These are phyloP conservation scores for Trametes cubensis DNA, from an alignment of 768 basidiomycete species.

Conservation along the genomic window DNA sequence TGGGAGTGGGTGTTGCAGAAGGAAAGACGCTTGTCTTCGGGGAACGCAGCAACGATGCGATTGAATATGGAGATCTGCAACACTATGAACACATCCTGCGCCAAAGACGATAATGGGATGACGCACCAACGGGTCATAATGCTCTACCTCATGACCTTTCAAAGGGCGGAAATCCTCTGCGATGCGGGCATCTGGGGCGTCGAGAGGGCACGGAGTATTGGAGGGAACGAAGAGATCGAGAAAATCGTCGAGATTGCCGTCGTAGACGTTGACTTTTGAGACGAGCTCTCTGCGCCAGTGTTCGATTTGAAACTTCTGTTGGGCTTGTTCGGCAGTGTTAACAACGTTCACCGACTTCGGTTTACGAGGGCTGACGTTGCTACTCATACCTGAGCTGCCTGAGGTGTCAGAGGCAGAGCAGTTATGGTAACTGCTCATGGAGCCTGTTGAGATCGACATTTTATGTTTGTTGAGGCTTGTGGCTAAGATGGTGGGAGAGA, in stretches of 20 bases:
- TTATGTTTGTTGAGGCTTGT: neutral
- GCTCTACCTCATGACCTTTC: slow-evolving; percentile 2
- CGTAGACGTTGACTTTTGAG: neutral
- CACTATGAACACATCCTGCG: neutral
- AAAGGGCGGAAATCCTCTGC: neutral
- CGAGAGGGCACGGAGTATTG: neutral
- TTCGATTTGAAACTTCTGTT: neutral
- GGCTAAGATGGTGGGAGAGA: neutral
- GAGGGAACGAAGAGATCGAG: neutral
- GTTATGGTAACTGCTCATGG: neutral
- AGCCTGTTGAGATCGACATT: neutral
- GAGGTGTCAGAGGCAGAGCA: neutral
- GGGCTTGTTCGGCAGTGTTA: neutral
- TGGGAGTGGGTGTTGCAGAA: slow-evolving; percentile 16
- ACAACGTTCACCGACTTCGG: neutral
- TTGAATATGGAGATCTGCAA: neutral
- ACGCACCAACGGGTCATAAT: neutral
- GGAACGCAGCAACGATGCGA: neutral
- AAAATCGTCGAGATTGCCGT: neutral
- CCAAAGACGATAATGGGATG: too few relatives aligned
- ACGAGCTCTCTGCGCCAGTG: too few relatives aligned
- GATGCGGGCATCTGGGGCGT: neutral
- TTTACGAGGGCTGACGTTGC: neutral
- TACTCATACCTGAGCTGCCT: neutral
- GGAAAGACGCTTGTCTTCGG: slow-evolving; percentile 1